phyloP scores from a whole-genome alignment of 2,329 filamentous ascomycete genomes.

The Penicillium verrucosum region DNA sequence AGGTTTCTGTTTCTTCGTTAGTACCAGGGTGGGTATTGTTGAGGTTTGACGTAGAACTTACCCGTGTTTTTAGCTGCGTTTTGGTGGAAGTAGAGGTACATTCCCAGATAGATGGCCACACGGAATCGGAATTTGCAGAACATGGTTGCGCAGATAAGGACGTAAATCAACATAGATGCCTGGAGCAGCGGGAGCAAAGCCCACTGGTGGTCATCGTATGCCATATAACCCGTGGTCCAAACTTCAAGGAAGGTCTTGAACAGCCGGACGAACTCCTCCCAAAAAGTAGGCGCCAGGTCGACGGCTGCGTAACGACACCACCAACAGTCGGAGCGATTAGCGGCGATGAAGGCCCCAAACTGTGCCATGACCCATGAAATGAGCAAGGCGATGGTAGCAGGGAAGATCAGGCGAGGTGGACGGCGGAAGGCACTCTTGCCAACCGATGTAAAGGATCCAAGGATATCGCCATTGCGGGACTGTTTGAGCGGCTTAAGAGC shows the following conservation, averaged over 20 bases:
- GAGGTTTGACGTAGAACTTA: constrained; percentile 25
- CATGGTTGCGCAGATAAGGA: constrained; percentile 45
- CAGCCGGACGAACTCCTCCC: constrained; percentile 45
- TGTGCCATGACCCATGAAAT: constrained; percentile 52
- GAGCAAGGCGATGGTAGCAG: constrained; percentile 51
- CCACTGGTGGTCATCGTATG: constrained; percentile 57
- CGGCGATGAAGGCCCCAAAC: constrained; percentile 49
- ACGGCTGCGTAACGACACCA: constrained; percentile 53
- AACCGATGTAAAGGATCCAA: constrained; percentile 47
- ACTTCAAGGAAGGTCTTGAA: constrained; percentile 48
- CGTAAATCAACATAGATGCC: constrained; percentile 52
- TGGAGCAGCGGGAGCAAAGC: constrained; percentile 50
- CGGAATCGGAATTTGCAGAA: constrained; percentile 49
- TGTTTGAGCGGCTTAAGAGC: constrained; percentile 55
- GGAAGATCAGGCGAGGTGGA: constrained; percentile 51
- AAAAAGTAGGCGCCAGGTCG: constrained; percentile 42
- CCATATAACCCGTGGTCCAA: constrained; percentile 52
- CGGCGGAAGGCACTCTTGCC: constrained; percentile 55
- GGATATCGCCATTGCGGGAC: constrained; percentile 45
- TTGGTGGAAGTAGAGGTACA: constrained; percentile 51
- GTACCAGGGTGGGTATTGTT: neutral
- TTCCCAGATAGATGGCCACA: constrained; percentile 44
- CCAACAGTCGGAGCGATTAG: constrained; percentile 48
- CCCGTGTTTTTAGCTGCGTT: constrained; percentile 46
- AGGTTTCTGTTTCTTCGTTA: constrained; percentile 45